phyloP scores from a whole-genome alignment of 352 stramenopile species.

The Phytophthora tentaculata region DNA sequence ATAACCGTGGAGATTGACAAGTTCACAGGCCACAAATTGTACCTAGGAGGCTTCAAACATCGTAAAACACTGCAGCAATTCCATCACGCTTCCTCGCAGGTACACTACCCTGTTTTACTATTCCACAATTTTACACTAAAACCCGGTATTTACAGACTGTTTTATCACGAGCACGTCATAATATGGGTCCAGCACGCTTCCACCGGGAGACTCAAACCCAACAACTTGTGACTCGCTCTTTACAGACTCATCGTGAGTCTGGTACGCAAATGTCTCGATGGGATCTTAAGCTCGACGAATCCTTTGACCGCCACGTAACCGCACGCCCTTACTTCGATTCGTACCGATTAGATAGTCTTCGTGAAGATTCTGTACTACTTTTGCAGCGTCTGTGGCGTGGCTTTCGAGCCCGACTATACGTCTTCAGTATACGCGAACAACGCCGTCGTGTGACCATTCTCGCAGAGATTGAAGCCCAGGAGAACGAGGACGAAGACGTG shows the following conservation, averaged over 20 bases:
- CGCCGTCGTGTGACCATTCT: constrained; percentile 36
- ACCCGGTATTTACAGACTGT: constrained; percentile 42
- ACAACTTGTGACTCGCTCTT: constrained; percentile 68
- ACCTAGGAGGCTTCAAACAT: constrained; percentile 90
- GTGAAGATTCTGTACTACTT: constrained; percentile 75
- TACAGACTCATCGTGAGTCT: constrained; percentile 89
- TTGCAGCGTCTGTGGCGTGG: constrained; percentile 92
- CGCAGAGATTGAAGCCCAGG: constrained; percentile 50
- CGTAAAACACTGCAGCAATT: constrained; percentile 89
- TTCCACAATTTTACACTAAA: not conserved
- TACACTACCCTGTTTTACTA: too few relatives aligned
- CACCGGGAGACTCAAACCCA: constrained; percentile 92
- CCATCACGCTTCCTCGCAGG: constrained; percentile 91
- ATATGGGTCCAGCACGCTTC: constrained; percentile 42
- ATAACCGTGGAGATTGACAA: constrained; percentile 82
- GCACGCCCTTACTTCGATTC: constrained; percentile 91
- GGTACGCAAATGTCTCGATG: constrained; percentile 90
- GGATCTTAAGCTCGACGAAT: constrained; percentile 77
- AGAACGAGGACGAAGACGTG: constrained; percentile 56
- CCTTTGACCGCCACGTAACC: constrained; percentile 62
- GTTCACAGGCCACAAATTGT: constrained; percentile 81
- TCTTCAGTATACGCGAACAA: constrained; percentile 54
- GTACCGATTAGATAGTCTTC: constrained; percentile 83
- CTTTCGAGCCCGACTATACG: constrained; percentile 66
- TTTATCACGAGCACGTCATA: constrained; percentile 50